phyloP scores from a whole-genome alignment of 495 filamentous ascomycete species.

The Penicillium goetzii region DNA sequence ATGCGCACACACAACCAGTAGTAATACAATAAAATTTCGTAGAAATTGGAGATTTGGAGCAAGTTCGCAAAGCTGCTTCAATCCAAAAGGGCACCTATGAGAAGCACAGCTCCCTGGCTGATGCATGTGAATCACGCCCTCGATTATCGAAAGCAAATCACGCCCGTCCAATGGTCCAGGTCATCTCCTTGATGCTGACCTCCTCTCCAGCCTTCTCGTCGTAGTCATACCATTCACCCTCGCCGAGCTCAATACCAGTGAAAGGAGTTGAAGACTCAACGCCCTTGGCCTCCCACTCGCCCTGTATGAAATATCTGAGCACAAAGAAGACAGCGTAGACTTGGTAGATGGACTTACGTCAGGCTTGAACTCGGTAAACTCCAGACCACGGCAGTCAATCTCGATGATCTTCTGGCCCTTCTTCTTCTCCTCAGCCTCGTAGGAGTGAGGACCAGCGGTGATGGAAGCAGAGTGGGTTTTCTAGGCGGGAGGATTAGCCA shows the following conservation, averaged over 20 bases:
- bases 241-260: slow-evolving; percentile 73
- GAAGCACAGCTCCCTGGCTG: neutral
- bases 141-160: slow-evolving; percentile 16
- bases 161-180: slow-evolving; percentile 73
- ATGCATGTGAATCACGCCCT: neutral
- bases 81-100: neutral
- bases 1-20: slow-evolving; percentile 13
- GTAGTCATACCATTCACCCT: slow-evolving; percentile 91
- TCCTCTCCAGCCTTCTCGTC: slow-evolving; percentile 80
- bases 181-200: slow-evolving; percentile 89
- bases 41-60: neutral
- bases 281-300: slow-evolving; percentile 86
- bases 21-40: slow-evolving; percentile 18
- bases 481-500: slow-evolving; percentile 33
- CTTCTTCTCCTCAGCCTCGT: slow-evolving; percentile 62
- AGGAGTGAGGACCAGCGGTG: slow-evolving; percentile 68
- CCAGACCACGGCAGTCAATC: slow-evolving; percentile 91
- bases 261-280: slow-evolving; percentile 79
- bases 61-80: slow-evolving; percentile 17
- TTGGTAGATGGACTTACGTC: slow-evolving; percentile 59
- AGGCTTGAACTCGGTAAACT: slow-evolving; percentile 86
- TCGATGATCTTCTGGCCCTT: slow-evolving; percentile 77
- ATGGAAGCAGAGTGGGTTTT: slow-evolving; percentile 73
- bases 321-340: neutral
- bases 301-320: slow-evolving; percentile 48